phyloP scores from a whole-genome alignment of 345 rosid genomes.

The Raphanus raphanistrum region DNA sequence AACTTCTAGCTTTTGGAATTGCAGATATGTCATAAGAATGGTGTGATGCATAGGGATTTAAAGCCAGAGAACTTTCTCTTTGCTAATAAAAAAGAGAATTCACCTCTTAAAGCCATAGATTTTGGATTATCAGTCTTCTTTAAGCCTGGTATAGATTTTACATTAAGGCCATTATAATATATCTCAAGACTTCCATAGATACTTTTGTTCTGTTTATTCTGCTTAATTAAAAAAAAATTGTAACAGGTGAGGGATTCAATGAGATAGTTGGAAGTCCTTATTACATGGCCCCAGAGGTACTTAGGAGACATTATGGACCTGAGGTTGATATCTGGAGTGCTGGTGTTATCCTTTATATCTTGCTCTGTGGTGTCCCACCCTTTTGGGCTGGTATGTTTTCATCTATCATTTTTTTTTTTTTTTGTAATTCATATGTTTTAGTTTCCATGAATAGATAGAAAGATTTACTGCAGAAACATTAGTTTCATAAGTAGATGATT shows the following conservation, averaged over 20 bases:
- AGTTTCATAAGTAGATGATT: neutral
- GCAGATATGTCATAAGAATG: slow-evolving; percentile 73
- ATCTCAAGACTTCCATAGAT: neutral
- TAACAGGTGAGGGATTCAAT: slow-evolving; percentile 64
- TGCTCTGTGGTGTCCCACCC: slow-evolving; percentile 89
- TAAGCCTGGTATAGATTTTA: slow-evolving; percentile 58
- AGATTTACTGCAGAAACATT: neutral
- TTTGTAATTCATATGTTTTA: neutral
- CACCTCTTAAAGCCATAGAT: slow-evolving; percentile 74
- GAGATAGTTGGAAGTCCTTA: slow-evolving; percentile 97
- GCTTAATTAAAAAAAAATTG: too few species aligned
- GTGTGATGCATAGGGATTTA: slow-evolving; percentile 85
- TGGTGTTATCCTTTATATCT: slow-evolving; percentile 81
- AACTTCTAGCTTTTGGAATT: slow-evolving; percentile 3
- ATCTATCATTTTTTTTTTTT: slow-evolving; percentile 1
- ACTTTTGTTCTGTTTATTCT: neutral
- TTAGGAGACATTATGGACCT: slow-evolving; percentile 75
- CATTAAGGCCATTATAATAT: neutral
- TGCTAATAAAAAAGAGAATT: slow-evolving; percentile 68
- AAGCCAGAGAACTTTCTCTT: slow-evolving; percentile 90
- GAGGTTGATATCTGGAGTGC: slow-evolving; percentile 95
- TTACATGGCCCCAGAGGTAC: slow-evolving; percentile 95
- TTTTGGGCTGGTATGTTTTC: slow-evolving; percentile 82
- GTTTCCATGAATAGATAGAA: slow-evolving; percentile 7
- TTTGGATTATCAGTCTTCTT: slow-evolving; percentile 85